Percentiles rank a stretch among this genome's conserved stretches.
These are phyloP conservation scores for Chlamydomonas sp. DNA, from an alignment of 139 green algal genomes.

Conservation along the genomic window DNA sequence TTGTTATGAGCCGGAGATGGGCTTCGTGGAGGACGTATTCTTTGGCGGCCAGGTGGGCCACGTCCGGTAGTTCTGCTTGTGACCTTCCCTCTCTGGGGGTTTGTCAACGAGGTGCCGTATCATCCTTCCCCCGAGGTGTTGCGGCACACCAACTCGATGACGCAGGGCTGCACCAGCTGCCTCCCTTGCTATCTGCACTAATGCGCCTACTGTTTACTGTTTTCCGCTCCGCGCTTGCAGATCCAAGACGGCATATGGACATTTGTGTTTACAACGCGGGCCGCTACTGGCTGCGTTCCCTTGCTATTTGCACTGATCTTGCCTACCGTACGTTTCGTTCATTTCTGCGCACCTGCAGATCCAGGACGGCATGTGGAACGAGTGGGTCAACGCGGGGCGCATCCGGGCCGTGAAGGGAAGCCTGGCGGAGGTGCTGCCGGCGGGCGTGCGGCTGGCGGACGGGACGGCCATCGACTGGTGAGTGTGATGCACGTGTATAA, in stretches of 20 bases:
- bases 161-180: too few relatives aligned
- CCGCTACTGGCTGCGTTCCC: background rate
- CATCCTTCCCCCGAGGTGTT: too few relatives aligned
- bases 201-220: too few relatives aligned
- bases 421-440: conserved; percentile 19
- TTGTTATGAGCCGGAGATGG: background rate
- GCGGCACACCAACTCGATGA: too few relatives aligned
- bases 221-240: background rate
- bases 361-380: conserved; percentile 27
- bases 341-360: background rate
- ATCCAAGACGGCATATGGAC: background rate
- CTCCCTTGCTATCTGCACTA: too few relatives aligned
- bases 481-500: too few relatives aligned
- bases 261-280: background rate
- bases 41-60: conserved; percentile 21
- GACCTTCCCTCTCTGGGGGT: too few relatives aligned
- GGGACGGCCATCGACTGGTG: conserved; percentile 16
- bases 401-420: conserved; percentile 11
- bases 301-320: too few relatives aligned
- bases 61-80: too few relatives aligned
- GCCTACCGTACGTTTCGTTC: too few relatives aligned
- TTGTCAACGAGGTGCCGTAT: too few relatives aligned
- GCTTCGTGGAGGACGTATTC: conserved; percentile 30
- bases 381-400: conserved; percentile 28
- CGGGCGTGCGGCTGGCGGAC: conserved; percentile 29